These are phyloP conservation scores for Rhizophlyctis rosea DNA, from an alignment of 192 early-diverging fungal genomes.

Conservation along the genomic window DNA sequence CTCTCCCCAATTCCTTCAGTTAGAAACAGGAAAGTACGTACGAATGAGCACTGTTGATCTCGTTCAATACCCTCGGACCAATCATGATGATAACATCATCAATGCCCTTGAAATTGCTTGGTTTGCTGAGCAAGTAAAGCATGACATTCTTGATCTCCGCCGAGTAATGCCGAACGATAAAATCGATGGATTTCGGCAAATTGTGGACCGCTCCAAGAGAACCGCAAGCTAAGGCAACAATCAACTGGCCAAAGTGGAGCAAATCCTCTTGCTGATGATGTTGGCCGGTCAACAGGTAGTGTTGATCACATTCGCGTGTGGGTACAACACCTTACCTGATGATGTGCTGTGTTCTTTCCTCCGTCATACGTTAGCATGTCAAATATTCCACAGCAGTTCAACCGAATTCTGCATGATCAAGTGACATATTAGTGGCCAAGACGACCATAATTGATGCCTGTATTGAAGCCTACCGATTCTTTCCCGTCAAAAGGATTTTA, in stretches of 20 bases:
- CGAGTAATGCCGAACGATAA: conserved; percentile 71
- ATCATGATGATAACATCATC: conserved; percentile 79
- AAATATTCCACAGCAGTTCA: conserved; percentile 72
- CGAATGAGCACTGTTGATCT: conserved; percentile 73
- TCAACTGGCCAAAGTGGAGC: conserved; percentile 74
- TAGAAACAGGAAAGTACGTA: conserved; percentile 40
- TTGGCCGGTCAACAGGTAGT: neutral
- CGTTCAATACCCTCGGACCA: conserved; percentile 69
- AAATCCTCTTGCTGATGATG: conserved; percentile 75
- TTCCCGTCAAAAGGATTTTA: conserved; percentile 81
- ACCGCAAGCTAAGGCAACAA: conserved; percentile 75
- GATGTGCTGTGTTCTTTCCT: conserved; percentile 56
- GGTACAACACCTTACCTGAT: conserved; percentile 44
- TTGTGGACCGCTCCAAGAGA: conserved; percentile 66
- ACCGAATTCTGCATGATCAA: conserved; percentile 48
- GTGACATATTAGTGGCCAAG: no score
- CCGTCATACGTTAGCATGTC: conserved; percentile 75
- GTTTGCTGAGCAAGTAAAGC: conserved; percentile 73
- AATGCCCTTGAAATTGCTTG: conserved; percentile 66
- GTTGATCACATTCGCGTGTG: neutral
- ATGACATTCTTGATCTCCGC: conserved; percentile 82
- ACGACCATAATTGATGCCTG: no score
- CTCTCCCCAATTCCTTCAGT: neutral
- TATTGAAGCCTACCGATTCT: conserved; percentile 81
- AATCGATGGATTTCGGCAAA: conserved; percentile 72